Evolutionary conservation across 768 basidiomycete species (phyloP).

Genomic region (Multifurca ochricompacta): DNA sequence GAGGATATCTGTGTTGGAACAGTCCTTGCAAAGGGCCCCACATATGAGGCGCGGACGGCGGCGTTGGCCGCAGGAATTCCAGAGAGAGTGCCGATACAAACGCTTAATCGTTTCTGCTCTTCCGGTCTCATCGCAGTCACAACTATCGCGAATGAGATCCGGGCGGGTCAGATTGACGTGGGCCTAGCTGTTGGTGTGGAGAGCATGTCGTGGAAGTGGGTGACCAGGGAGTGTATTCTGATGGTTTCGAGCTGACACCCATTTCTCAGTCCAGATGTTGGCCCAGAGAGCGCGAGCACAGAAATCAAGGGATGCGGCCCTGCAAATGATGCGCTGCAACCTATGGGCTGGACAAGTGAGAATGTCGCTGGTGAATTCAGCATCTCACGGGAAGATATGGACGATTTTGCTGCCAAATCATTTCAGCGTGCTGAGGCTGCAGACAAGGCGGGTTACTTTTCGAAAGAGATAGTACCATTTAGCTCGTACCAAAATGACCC

Average conservation of each 20-base stretch:
- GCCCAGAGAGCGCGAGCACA: conserved; percentile 54
- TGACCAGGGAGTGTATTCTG: conserved; percentile 21
- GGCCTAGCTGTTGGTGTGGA: conserved; percentile 81
- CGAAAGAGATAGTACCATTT: conserved; percentile 68
- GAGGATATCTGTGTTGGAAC: conserved; percentile 79
- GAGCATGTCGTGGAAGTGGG: conserved; percentile 74
- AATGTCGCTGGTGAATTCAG: conserved; percentile 73
- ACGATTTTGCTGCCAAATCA: conserved; percentile 63
- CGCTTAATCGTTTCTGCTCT: conserved; percentile 75
- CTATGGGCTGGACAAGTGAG: conserved; percentile 89
- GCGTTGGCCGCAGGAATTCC: conserved; percentile 78
- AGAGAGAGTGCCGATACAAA: conserved; percentile 64
- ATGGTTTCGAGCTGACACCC: conserved; percentile 21
- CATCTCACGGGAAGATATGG: conserved; percentile 68
- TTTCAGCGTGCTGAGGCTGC: conserved; percentile 75
- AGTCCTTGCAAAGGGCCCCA: conserved; percentile 54
- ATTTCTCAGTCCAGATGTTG: conserved; percentile 49
- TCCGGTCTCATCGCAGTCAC: conserved; percentile 82
- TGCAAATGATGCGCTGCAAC: conserved; percentile 54
- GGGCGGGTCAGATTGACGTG: conserved; percentile 69
- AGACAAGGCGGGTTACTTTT: conserved; percentile 56
- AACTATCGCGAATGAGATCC: conserved; percentile 67
- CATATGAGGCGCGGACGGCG: conserved; percentile 66
- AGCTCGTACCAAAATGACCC: conserved; percentile 54
- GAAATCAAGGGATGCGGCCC: conserved; percentile 46